phyloP scores from a whole-genome alignment of 495 filamentous ascomycete species.

The Margaritispora aquatica region DNA sequence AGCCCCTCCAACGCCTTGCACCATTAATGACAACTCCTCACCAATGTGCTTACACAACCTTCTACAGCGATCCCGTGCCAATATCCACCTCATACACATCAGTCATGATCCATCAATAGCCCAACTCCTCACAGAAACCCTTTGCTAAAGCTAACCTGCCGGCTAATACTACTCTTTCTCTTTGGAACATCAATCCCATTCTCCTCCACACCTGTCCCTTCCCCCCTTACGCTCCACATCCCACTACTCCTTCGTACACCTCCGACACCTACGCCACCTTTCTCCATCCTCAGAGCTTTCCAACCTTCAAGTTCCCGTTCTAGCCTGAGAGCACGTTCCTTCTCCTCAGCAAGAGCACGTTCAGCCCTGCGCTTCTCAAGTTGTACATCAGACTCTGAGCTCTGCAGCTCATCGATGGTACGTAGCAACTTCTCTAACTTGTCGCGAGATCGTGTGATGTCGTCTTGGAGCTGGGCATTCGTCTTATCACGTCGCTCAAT shows the following conservation, averaged over 20 bases:
- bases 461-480: slow-evolving; percentile 70
- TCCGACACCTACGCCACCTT: slow-evolving; percentile 27
- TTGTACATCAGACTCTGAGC: slow-evolving; percentile 73
- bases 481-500: slow-evolving; percentile 89
- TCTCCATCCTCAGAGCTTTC: slow-evolving; percentile 59
- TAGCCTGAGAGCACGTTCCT: slow-evolving; percentile 71
- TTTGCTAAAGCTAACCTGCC: slow-evolving; percentile 47
- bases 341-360: slow-evolving; percentile 83
- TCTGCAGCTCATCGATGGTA: slow-evolving; percentile 90
- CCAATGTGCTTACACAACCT: not conserved
- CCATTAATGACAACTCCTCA: no score
- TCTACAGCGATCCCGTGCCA: not conserved
- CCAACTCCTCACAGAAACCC: slow-evolving; percentile 40
- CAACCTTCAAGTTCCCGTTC: slow-evolving; percentile 86
- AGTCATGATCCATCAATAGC: not conserved
- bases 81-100: not conserved
- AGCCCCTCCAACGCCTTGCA: no score
- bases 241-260: slow-evolving; percentile 30
- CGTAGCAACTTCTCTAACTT: slow-evolving; percentile 82
- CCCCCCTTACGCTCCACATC: slow-evolving; percentile 18
- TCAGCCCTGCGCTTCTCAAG: slow-evolving; percentile 77
- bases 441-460: slow-evolving; percentile 76
- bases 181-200: slow-evolving; percentile 43
- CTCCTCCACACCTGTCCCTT: slow-evolving; percentile 23
- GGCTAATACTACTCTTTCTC: slow-evolving; percentile 48